Evolutionary conservation across 495 filamentous ascomycete species (phyloP).

Genomic region (Xylaria scruposa): DNA sequence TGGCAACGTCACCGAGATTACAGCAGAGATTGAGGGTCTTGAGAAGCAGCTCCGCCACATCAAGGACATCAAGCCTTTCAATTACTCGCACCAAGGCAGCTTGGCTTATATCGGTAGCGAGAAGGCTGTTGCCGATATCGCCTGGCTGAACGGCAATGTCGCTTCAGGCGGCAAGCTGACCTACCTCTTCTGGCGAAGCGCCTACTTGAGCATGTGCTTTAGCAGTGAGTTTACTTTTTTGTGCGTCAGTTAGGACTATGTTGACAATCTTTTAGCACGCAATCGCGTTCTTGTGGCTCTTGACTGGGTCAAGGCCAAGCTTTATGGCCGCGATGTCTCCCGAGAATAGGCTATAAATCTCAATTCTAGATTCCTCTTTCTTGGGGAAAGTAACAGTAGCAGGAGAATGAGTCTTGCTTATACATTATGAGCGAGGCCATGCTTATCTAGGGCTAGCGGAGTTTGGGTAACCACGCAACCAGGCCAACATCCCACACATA

Average conservation of each 20-base stretch:
- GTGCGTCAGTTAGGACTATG: slow-evolving; percentile 15
- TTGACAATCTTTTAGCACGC: slow-evolving; percentile 61
- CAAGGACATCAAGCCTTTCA: slow-evolving; percentile 94
- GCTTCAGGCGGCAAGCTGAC: slow-evolving; percentile 82
- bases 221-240: slow-evolving; percentile 73
- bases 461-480: background rate
- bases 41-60: slow-evolving; percentile 86
- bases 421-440: background rate
- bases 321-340: slow-evolving; percentile 95
- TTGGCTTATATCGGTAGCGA: slow-evolving; percentile 98
- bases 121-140: slow-evolving; percentile 96
- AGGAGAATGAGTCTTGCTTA: slow-evolving; percentile 11
- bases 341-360: slow-evolving; percentile 69
- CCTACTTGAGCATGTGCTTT: slow-evolving; percentile 99
- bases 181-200: slow-evolving; percentile 94
- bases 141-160: slow-evolving; percentile 96
- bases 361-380: background rate
- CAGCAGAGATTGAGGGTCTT: slow-evolving; percentile 79
- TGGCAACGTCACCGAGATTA: slow-evolving; percentile 65
- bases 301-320: slow-evolving; percentile 95
- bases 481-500: background rate
- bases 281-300: slow-evolving; percentile 91
- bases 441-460: background rate
- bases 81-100: slow-evolving; percentile 96
- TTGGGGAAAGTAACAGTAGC: background rate